These are phyloP conservation scores for Amylocarpus encephaloides DNA, from an alignment of 2,329 filamentous ascomycete genomes.

Conservation along the genomic window DNA sequence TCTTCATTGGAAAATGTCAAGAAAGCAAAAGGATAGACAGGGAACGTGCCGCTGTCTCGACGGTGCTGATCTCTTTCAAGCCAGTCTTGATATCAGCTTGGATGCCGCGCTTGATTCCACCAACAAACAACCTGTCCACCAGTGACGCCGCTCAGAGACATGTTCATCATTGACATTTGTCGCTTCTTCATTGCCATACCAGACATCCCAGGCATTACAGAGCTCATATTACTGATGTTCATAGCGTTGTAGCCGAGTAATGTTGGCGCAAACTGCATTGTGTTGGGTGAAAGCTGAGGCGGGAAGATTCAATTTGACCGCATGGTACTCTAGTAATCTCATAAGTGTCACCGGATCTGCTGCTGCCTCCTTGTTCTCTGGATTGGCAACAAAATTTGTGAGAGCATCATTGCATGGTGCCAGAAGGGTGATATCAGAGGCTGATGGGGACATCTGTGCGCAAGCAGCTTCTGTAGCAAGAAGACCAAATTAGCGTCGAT, in stretches of 20 bases:
- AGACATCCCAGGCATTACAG: background rate
- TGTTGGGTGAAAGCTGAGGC: slow-evolving; percentile 21
- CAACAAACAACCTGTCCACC: slow-evolving; percentile 41
- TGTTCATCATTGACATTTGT: slow-evolving; percentile 18
- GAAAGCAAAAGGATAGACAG: background rate
- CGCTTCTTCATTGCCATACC: background rate
- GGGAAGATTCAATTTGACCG: slow-evolving; percentile 22
- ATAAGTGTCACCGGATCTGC: slow-evolving; percentile 32
- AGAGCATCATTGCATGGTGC: slow-evolving; percentile 31
- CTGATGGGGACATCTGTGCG: slow-evolving; percentile 7
- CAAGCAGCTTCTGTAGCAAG: slow-evolving; percentile 7
- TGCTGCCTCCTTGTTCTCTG: slow-evolving; percentile 14
- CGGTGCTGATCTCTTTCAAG: slow-evolving; percentile 35
- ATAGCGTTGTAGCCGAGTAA: slow-evolving; percentile 30
- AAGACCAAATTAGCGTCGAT: no score
- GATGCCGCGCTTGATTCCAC: slow-evolving; percentile 34
- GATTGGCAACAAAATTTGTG: slow-evolving; percentile 21
- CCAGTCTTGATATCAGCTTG: slow-evolving; percentile 33
- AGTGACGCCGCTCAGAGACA: slow-evolving; percentile 38
- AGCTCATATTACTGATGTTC: background rate
- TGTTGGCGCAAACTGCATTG: slow-evolving; percentile 36
- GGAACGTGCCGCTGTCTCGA: slow-evolving; percentile 29
- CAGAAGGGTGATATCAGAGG: slow-evolving; percentile 45
- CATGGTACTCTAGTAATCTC: slow-evolving; percentile 25
- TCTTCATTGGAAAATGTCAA: background rate